Evolutionary conservation across 768 basidiomycete genomes (phyloP).

Genomic region (Suillus subaureus): DNA sequence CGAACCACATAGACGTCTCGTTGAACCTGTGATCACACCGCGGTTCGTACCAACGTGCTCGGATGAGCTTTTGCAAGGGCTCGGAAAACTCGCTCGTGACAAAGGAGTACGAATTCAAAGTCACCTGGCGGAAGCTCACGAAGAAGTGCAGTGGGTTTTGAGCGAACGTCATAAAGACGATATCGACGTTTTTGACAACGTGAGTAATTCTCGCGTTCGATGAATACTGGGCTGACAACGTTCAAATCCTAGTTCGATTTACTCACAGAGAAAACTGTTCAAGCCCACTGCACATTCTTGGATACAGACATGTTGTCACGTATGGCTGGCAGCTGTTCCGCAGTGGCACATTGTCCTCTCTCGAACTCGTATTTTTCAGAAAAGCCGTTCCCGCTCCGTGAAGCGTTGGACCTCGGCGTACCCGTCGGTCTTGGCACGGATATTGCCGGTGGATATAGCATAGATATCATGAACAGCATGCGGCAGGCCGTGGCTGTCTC

Average conservation of each 20-base stretch:
- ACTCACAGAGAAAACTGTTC: slow-evolving; percentile 65
- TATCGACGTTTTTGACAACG: slow-evolving; percentile 74
- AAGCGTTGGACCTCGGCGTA: slow-evolving; percentile 65
- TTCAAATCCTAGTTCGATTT: slow-evolving; percentile 50
- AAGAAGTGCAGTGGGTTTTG: slow-evolving; percentile 74
- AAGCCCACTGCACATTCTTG: slow-evolving; percentile 91
- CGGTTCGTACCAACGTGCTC: slow-evolving; percentile 91
- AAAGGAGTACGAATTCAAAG: slow-evolving; percentile 67
- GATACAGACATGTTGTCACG: slow-evolving; percentile 49
- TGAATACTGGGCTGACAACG: not conserved
- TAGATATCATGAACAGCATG: slow-evolving; percentile 81
- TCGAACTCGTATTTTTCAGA: slow-evolving; percentile 89
- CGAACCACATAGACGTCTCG: slow-evolving; percentile 49
- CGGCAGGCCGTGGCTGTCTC: slow-evolving; percentile 74
- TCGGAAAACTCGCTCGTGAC: slow-evolving; percentile 55
- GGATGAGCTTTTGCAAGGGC: slow-evolving; percentile 61
- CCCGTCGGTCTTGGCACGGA: slow-evolving; percentile 84
- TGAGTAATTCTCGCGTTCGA: slow-evolving; percentile 26
- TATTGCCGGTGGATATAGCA: slow-evolving; percentile 82
- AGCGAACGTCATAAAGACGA: slow-evolving; percentile 63
- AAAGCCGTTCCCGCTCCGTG: slow-evolving; percentile 65
- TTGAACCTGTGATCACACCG: slow-evolving; percentile 85
- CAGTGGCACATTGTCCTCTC: slow-evolving; percentile 86
- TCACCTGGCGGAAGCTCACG: slow-evolving; percentile 81
- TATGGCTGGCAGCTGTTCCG: slow-evolving; percentile 51